A percentile compares a stretch with the other conserved stretches of the same genome.
Conservation (phyloP, 192 early-diverging fungal genomes). For the Coemansia sp. region DNA sequence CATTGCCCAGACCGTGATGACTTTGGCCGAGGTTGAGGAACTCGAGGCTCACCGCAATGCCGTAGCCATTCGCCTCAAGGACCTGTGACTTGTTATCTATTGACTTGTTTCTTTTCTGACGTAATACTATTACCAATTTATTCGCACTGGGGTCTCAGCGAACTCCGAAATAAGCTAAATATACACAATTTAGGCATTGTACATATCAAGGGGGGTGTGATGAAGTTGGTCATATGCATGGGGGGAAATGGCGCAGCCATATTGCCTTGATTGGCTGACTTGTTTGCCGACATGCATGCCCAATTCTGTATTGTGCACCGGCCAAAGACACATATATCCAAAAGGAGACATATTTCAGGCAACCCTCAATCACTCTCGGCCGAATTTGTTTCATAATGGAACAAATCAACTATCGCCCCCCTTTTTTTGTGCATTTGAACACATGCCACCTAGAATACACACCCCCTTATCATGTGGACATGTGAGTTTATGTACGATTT, state of each 20-base stretch:
- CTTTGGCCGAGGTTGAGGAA: slow-evolving; percentile 91
- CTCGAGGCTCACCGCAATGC: slow-evolving; percentile 97
- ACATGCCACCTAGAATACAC: background rate
- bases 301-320: background rate
- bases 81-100: background rate
- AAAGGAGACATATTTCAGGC: slow-evolving; percentile 1
- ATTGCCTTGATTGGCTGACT: background rate
- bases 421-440: background rate
- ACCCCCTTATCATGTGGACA: slow-evolving; percentile 4
- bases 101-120: background rate
- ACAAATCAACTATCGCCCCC: background rate
- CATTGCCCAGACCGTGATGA: slow-evolving; percentile 89
- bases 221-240: background rate
- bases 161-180: background rate
- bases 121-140: slow-evolving; percentile 1
- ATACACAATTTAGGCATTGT: background rate
- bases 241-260: slow-evolving; percentile 1
- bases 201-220: background rate
- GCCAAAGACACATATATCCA: slow-evolving; percentile 4
- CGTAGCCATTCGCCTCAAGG: slow-evolving; percentile 81
- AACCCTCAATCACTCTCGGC: background rate
- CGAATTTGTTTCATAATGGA: slow-evolving; percentile 4
- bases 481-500: slow-evolving; percentile 9
- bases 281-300: slow-evolving; percentile 8
- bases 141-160: background rate